Percentiles rank a stretch among this genome's conserved stretches.
Evolutionary conservation across 208 protist genomes (phyloP).

Genomic region (Trypanosoma rangeli): DNA sequence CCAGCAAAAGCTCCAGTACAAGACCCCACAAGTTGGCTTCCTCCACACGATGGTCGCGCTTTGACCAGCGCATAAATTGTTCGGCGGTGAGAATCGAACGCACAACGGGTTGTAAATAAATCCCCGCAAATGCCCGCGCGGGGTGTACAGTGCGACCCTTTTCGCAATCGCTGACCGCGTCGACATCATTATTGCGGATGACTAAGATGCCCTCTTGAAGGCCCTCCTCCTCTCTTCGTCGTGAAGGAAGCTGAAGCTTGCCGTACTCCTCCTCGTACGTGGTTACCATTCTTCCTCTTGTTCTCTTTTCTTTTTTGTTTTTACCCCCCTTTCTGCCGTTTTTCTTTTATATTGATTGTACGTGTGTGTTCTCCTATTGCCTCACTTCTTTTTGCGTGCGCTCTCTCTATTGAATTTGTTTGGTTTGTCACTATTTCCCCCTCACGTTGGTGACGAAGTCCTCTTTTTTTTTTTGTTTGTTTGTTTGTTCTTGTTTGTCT

Average conservation of each 20-base stretch:
- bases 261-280: slow-evolving; percentile 41
- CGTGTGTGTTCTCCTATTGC: neutral
- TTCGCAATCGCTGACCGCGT: neutral
- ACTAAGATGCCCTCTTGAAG: neutral
- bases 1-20: slow-evolving; percentile 47
- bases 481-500: no score
- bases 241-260: slow-evolving; percentile 41
- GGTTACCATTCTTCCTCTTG: slow-evolving; percentile 3
- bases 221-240: neutral
- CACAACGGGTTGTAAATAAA: slow-evolving; percentile 40
- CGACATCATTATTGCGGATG: neutral
- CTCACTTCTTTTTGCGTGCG: neutral
- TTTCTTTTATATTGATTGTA: neutral
- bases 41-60: slow-evolving; percentile 31
- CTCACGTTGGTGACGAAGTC: no score
- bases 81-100: slow-evolving; percentile 38
- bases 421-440: no score
- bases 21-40: slow-evolving; percentile 69
- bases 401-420: no score
- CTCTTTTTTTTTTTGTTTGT: no score
- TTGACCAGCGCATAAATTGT: slow-evolving; percentile 45
- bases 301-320: neutral
- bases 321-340: neutral
- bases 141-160: slow-evolving; percentile 8
- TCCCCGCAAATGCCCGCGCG: slow-evolving; percentile 45